Evolutionary conservation across 768 basidiomycete genomes (phyloP), one percentile per base, ranked within the genome.

Genomic region (Termitomyces sp.): DNA sequence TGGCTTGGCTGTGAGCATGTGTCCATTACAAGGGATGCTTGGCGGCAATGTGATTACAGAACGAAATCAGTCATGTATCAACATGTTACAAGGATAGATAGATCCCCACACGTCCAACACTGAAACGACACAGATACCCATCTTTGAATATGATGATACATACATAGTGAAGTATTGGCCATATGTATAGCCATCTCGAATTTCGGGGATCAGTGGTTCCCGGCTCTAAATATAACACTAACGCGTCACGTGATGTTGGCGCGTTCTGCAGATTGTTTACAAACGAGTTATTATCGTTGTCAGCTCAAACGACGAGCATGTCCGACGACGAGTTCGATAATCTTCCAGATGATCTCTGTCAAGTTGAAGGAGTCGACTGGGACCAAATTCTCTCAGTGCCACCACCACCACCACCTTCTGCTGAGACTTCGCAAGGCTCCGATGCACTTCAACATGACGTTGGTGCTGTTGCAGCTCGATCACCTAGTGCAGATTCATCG

Each of bases 271-370:
- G n/a, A 52, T 29, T 22, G 23, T 49, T 50, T 33, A n/a, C n/a
- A n/a, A n/a, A n/a, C n/a, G n/a, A n/a, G n/a, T n/a, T n/a, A n/a
- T n/a, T n/a, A n/a, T n/a, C n/a, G n/a, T n/a, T n/a, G n/a, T n/a
- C n/a, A n/a, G 27, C 11, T 15, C 44, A 29, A 23, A 15, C 33
- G 23, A 56, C 52, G 32, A 57, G 38, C 51, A 73, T 74, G 69
- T 71, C 73, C 27, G 71, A 72, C 52, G 81, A 86, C 61, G 78
- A 83, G 52, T 88, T 79, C 53, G 81, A 81, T 59, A 60, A 66
- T 49, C 54, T 83, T 31, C 77, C 76, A 0, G 84, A 86, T 61
- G 76, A 79, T 22, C 80, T 85, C 54, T 75, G 75, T 3, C 76
- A 75, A 15, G 42, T 83, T 20, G 73, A 77, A 57, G 80, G 77